These are phyloP conservation scores for Salix koriyanagi DNA, from an alignment of 345 rosid species.

Conservation along the genomic window DNA sequence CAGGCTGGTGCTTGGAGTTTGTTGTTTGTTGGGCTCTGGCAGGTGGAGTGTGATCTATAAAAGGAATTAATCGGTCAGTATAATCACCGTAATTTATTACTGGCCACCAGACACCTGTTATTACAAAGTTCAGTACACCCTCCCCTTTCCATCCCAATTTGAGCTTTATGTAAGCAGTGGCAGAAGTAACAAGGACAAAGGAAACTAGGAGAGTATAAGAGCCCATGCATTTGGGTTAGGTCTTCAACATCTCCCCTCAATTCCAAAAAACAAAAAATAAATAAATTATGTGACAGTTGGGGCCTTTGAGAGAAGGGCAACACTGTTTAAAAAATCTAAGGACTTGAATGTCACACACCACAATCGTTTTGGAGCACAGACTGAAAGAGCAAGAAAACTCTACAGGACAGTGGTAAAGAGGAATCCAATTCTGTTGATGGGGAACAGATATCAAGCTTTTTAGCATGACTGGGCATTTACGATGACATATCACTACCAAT, in stretches of 20 bases:
- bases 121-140: background rate
- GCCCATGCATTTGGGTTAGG: background rate
- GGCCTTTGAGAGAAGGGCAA: background rate
- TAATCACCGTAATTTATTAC: background rate
- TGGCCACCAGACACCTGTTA: background rate
- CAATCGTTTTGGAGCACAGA: background rate
- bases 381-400: background rate
- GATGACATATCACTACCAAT: background rate
- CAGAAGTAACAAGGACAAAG: background rate
- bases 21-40: constrained; percentile 40
- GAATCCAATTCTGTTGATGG: no score
- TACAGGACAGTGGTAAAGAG: no score
- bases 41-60: constrained; percentile 44
- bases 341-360: background rate
- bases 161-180: background rate
- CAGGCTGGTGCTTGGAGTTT: constrained; percentile 41
- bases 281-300: background rate
- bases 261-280: background rate
- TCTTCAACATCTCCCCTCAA: background rate
- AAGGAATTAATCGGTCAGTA: constrained; percentile 12
- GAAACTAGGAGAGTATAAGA: background rate
- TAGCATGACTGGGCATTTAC: background rate
- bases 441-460: no score
- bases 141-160: background rate
- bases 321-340: background rate